These are phyloP conservation scores for Coemansia sp. DNA, from an alignment of 192 early-diverging fungal genomes.

Conservation along the genomic window DNA sequence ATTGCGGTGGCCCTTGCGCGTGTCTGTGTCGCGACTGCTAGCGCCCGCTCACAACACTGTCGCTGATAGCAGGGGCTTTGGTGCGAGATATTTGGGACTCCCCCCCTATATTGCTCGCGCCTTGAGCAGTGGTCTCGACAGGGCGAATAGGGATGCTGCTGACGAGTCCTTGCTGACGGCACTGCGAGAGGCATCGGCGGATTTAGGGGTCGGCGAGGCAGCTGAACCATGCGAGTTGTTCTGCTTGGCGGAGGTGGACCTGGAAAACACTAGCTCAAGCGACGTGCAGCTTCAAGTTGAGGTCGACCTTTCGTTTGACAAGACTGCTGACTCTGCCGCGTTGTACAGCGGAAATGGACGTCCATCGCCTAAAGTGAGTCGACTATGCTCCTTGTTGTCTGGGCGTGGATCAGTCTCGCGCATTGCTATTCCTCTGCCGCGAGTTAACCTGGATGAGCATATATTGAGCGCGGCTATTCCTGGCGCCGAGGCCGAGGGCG, in stretches of 20 bases:
- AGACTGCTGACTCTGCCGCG: neutral
- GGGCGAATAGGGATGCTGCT: neutral
- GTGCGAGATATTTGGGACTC: slow-evolving; percentile 19
- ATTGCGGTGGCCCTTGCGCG: slow-evolving; percentile 36
- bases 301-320: slow-evolving; percentile 21
- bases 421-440: slow-evolving; percentile 30
- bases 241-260: slow-evolving; percentile 33
- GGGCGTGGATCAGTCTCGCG: slow-evolving; percentile 16
- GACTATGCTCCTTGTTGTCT: slow-evolving; percentile 6
- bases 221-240: slow-evolving; percentile 9
- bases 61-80: neutral
- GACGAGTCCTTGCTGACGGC: slow-evolving; percentile 7
- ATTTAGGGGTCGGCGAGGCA: neutral
- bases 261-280: slow-evolving; percentile 21
- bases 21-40: slow-evolving; percentile 30
- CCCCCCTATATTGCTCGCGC: slow-evolving; percentile 33
- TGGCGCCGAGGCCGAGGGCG: slow-evolving; percentile 41
- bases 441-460: slow-evolving; percentile 8
- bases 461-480: slow-evolving; percentile 20
- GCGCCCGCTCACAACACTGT: slow-evolving; percentile 7
- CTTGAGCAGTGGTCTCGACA: neutral
- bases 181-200: slow-evolving; percentile 9
- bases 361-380: neutral
- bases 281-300: slow-evolving; percentile 27
- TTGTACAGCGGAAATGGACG: neutral